Percentiles rank a stretch among this genome's conserved stretches.
Evolutionary conservation across 495 filamentous ascomycete species (phyloP).

Genomic region (Aspergillus baeticus): DNA sequence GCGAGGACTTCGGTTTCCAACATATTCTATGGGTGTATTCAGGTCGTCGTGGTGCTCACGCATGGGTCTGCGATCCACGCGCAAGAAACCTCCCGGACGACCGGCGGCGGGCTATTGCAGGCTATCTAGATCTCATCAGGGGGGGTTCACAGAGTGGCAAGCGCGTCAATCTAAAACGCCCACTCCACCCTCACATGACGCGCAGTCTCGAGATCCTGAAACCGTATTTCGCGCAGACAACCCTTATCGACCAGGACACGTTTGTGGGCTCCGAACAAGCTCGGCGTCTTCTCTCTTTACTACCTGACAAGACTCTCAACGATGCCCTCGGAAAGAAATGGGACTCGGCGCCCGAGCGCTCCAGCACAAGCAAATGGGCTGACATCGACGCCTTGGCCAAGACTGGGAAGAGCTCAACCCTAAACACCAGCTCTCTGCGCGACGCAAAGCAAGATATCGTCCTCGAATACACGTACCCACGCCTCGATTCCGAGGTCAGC

Average conservation of each 20-base stretch:
- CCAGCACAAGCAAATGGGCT: constrained; percentile 79
- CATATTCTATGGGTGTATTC: constrained; percentile 99
- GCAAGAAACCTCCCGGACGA: constrained; percentile 81
- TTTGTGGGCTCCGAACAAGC: constrained; percentile 66
- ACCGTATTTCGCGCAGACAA: constrained; percentile 73
- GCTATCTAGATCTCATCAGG: constrained; percentile 82
- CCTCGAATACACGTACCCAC: constrained; percentile 97
- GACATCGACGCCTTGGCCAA: constrained; percentile 88
- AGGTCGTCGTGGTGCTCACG: constrained; percentile 91
- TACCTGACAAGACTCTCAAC: constrained; percentile 74
- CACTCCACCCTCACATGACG: constrained; percentile 84
- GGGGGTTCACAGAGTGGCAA: constrained; percentile 84
- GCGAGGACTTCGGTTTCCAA: constrained; percentile 93
- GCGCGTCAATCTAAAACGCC: constrained; percentile 79
- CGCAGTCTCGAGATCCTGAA: constrained; percentile 83
- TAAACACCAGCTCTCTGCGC: constrained; percentile 65
- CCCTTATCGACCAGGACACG: constrained; percentile 82
- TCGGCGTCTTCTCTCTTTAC: constrained; percentile 70
- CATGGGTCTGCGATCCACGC: constrained; percentile 94
- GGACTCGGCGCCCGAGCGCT: constrained; percentile 74
- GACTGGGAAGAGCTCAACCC: constrained; percentile 60
- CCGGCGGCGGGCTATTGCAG: constrained; percentile 76
- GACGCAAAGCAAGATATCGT: constrained; percentile 93
- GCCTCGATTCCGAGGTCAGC: constrained; percentile 91
- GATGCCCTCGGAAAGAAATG: constrained; percentile 84